Conservation (phyloP, 495 filamentous ascomycete species). For the Lindgomyces ingoldianus region DNA sequence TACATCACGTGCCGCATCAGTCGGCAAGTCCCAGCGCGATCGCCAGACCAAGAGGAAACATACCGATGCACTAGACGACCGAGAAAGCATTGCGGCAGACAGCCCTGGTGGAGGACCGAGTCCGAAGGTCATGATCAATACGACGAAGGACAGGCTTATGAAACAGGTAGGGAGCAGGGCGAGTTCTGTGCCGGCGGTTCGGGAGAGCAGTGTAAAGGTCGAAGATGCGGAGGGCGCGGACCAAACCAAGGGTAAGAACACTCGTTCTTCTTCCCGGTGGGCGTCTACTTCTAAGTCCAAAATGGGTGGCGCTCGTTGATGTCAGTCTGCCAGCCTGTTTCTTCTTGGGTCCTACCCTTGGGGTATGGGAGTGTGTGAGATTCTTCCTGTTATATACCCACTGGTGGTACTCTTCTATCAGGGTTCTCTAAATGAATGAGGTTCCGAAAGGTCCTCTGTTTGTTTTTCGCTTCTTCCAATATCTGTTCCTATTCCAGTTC, state of each 20-base stretch:
- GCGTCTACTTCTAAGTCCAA: background rate
- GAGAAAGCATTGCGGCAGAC: constrained; percentile 35
- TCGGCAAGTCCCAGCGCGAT: constrained; percentile 53
- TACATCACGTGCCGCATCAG: constrained; percentile 43
- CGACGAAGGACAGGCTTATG: constrained; percentile 40
- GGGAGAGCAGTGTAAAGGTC: constrained; percentile 44
- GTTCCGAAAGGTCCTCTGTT: too few relatives aligned
- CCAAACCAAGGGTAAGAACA: constrained; percentile 41
- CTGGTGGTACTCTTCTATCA: too few relatives aligned
- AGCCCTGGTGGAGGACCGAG: constrained; percentile 28
- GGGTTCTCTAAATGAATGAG: too few relatives aligned
- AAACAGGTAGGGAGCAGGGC: constrained; percentile 48
- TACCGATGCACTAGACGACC: constrained; percentile 36
- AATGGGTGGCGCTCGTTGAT: constrained; percentile 9
- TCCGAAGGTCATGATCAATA: constrained; percentile 34
- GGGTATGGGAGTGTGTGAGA: too few relatives aligned
- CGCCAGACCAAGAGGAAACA: constrained; percentile 63
- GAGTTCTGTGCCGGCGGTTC: constrained; percentile 49
- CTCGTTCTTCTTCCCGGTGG: constrained; percentile 27
- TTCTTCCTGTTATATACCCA: too few relatives aligned
- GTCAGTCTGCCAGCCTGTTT: too few relatives aligned
- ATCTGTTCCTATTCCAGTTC: too few relatives aligned
- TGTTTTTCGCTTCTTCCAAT: too few relatives aligned
- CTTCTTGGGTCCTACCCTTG: too few relatives aligned
- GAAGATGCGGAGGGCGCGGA: constrained; percentile 35